Percentiles rank a stretch among this genome's conserved stretches.
These are phyloP conservation scores for Phyllosticta ampelicida DNA, from an alignment of 2,329 filamentous ascomycete species.

Conservation along the genomic window DNA sequence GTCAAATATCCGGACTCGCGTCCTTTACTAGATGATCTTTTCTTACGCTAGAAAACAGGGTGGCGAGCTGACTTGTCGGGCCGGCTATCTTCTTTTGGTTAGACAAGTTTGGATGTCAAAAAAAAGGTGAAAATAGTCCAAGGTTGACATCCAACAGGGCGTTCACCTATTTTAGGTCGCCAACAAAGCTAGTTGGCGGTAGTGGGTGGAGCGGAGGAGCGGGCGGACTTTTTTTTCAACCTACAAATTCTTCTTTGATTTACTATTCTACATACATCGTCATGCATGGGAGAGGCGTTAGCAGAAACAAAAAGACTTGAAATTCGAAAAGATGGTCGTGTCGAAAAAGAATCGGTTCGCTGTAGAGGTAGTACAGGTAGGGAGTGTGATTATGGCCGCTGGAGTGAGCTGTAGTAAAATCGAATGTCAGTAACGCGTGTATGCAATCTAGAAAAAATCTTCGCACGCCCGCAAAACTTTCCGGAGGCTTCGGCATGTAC, in stretches of 20 bases:
- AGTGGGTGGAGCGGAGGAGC: not conserved
- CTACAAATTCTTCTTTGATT: not conserved
- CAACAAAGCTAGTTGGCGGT: conserved; percentile 2
- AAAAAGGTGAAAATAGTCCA: not conserved
- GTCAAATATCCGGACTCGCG: conserved; percentile 50
- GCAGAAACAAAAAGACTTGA: not conserved
- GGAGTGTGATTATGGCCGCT: not conserved
- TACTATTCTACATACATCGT: not conserved
- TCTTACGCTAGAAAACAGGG: not conserved
- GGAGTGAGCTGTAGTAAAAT: not conserved
- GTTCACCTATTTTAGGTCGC: conserved; percentile 14
- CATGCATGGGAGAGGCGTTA: not conserved
- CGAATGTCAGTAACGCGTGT: not conserved
- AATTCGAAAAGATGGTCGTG: not conserved
- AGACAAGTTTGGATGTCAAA: not conserved
- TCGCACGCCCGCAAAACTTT: not conserved
- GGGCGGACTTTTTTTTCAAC: not conserved
- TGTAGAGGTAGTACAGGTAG: not conserved
- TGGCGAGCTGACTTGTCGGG: not conserved
- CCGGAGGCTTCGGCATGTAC: not conserved
- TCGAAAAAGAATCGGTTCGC: not conserved
- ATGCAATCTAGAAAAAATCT: not conserved
- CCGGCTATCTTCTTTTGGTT: not conserved
- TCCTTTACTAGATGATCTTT: conserved; percentile 32
- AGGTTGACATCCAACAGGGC: conserved; percentile 28